Evolutionary conservation across 306 rosid species (phyloP), one percentile per base, ranked within the genome.

Genomic region (Albizia julibrissin): DNA sequence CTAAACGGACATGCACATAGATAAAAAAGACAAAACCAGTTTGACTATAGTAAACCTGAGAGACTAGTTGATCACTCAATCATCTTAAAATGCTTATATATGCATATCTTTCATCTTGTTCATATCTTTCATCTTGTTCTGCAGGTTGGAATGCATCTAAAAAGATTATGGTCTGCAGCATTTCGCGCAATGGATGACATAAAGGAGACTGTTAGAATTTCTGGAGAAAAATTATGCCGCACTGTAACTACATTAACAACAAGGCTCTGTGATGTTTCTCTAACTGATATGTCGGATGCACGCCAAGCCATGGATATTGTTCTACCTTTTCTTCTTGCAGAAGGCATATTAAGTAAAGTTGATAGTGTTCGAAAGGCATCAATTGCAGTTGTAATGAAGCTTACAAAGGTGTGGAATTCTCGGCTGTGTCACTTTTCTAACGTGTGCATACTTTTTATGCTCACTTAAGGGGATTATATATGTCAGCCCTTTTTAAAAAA

Each of bases 131-230:
- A 64, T 78, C 62, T 64, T 85, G 66, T 34, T 39, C 71, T 42
- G 50, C 86, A 95, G 99, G 95, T 93, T 37, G 92, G 76, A 62
- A 93, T 89, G 88, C 90, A 95, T 92, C 82, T 95, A 83, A 87
- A 85, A 75, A 91, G 88, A 79, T 76, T 93, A 82, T 95, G 99
- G 99, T 85, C 90, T 14, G 95, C 84, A 72, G 94, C 97, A 80
- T 95, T 95, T 85, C 95, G 97, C 62, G 91, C 93, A 66, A 95
- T 95, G 99, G 99, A 95, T 76, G 99, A 95, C 85, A 93, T 95
- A 72, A 95, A 95, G 76, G 98, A 95, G 89, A 95, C 98, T 42
- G 97, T 95, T 67, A 92, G 99, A 78, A 91, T 73, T 82, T 84
- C 99, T 84, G 99, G 99, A 33, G 99, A 95, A 82, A 95, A 86